These are phyloP conservation scores for Ogataea pini DNA, from an alignment of 805 yeast genomes.

Conservation along the genomic window DNA sequence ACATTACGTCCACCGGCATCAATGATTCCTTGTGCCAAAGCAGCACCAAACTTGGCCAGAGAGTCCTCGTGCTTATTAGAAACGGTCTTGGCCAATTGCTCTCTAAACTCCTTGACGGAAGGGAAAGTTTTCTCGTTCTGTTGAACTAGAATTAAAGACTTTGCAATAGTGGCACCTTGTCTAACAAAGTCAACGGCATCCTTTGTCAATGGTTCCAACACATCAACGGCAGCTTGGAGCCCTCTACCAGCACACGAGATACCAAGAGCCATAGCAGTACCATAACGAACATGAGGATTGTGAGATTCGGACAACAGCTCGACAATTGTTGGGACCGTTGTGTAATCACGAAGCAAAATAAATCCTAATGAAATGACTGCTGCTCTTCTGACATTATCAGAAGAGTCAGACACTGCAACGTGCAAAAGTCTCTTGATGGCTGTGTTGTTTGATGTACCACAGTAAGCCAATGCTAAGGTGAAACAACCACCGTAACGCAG, in stretches of 20 bases:
- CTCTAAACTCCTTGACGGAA: constrained; percentile 74
- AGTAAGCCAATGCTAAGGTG: constrained; percentile 92
- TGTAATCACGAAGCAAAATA: constrained; percentile 83
- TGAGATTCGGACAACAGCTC: constrained; percentile 91
- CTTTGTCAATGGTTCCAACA: constrained; percentile 86
- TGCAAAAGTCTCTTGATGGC: constrained; percentile 88
- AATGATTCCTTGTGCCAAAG: constrained; percentile 93
- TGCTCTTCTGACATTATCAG: constrained; percentile 95
- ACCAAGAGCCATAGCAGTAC: constrained; percentile 96
- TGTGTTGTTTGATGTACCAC: constrained; percentile 89
- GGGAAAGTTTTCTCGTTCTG: constrained; percentile 83
- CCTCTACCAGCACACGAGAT: constrained; percentile 97
- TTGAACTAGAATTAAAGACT: constrained; percentile 85
- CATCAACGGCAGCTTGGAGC: constrained; percentile 82
- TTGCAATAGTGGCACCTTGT: constrained; percentile 94
- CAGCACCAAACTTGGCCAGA: constrained; percentile 95
- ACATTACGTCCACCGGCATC: constrained; percentile 99
- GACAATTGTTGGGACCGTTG: constrained; percentile 93
- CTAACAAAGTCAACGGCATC: constrained; percentile 97
- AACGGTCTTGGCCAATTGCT: constrained; percentile 72
- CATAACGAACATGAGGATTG: constrained; percentile 97
- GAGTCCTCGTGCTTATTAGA: constrained; percentile 93
- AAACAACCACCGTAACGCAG: constrained; percentile 96
- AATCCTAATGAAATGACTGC: constrained; percentile 92
- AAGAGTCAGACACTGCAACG: constrained; percentile 93